Conservation (phyloP, 176 grass and related monocot genomes). For the Oryza australiensis region DNA sequence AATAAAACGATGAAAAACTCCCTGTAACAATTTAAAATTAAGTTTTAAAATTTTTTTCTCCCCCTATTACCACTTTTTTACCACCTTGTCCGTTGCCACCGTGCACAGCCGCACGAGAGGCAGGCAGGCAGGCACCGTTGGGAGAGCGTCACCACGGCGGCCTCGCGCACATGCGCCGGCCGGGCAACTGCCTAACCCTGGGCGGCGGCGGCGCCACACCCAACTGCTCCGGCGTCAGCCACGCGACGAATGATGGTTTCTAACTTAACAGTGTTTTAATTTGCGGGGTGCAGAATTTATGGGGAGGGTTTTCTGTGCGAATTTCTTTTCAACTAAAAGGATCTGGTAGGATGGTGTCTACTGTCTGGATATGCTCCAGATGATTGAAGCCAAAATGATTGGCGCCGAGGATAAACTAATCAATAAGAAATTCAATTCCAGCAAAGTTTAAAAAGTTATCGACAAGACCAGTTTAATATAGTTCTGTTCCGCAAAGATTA, state of each 20-base stretch:
- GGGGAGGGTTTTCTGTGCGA: not conserved
- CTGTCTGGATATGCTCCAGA: not conserved
- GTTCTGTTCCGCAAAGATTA: not conserved
- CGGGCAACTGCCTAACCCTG: not conserved
- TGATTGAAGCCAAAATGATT: conserved; percentile 10
- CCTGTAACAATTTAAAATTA: no score
- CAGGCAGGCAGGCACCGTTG: not conserved
- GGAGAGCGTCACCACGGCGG: not conserved
- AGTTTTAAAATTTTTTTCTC: not conserved
- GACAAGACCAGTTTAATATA: not conserved
- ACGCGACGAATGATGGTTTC: not conserved
- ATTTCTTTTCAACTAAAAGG: not conserved
- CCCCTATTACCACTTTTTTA: not conserved
- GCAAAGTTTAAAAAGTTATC: not conserved
- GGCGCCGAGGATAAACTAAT: not conserved
- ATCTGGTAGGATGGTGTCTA: not conserved
- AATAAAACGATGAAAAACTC: no score
- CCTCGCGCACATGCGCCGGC: conserved; percentile 11
- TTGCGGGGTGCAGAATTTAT: not conserved
- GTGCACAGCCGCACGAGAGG: not conserved
- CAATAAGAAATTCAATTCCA: not conserved
- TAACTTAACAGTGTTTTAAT: not conserved
- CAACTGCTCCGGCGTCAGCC: conserved; percentile 5
- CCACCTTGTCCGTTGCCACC: not conserved
- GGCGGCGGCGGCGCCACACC: conserved; percentile 13